Evolutionary conservation across 2,329 filamentous ascomycete species (phyloP).

Genomic region (Sclerotinia borealis): DNA sequence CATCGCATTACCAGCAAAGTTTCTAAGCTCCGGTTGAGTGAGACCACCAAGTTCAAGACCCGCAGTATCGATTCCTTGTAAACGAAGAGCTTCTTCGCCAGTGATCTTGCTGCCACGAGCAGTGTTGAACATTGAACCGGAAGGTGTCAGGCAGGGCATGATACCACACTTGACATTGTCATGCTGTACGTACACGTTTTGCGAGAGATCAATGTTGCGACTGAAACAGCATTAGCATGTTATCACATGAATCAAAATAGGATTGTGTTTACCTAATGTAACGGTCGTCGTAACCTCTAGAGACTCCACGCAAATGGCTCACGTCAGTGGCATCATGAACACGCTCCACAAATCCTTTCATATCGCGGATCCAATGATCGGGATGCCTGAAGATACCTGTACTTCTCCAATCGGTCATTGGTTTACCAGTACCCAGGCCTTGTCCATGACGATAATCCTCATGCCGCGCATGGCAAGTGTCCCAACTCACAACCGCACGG

Average conservation of each 20-base stretch:
- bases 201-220: slow-evolving; percentile 57
- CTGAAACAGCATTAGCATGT: slow-evolving; percentile 32
- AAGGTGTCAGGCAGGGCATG: slow-evolving; percentile 62
- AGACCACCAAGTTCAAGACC: slow-evolving; percentile 60
- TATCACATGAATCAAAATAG: background rate
- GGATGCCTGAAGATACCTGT: slow-evolving; percentile 40
- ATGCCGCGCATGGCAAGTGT: slow-evolving; percentile 43
- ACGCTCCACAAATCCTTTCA: slow-evolving; percentile 47
- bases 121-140: slow-evolving; percentile 54
- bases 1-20: slow-evolving; percentile 78
- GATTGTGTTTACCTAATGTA: slow-evolving; percentile 47
- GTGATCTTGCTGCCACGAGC: slow-evolving; percentile 54
- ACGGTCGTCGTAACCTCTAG: slow-evolving; percentile 48
- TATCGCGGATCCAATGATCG: slow-evolving; percentile 46
- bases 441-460: slow-evolving; percentile 44
- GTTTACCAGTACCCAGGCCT: slow-evolving; percentile 43
- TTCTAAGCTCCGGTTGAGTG: slow-evolving; percentile 53
- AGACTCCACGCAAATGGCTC: slow-evolving; percentile 45
- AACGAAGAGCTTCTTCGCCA: slow-evolving; percentile 54
- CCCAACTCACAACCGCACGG: slow-evolving; percentile 20
- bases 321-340: slow-evolving; percentile 64
- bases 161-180: slow-evolving; percentile 48
- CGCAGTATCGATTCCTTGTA: slow-evolving; percentile 64
- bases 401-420: slow-evolving; percentile 54
- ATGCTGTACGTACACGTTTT: slow-evolving; percentile 61